Percentiles rank a stretch among this genome's conserved stretches.
Conservation (phyloP, 2,329 filamentous ascomycete species). For the Eurotiales sp. region DNA sequence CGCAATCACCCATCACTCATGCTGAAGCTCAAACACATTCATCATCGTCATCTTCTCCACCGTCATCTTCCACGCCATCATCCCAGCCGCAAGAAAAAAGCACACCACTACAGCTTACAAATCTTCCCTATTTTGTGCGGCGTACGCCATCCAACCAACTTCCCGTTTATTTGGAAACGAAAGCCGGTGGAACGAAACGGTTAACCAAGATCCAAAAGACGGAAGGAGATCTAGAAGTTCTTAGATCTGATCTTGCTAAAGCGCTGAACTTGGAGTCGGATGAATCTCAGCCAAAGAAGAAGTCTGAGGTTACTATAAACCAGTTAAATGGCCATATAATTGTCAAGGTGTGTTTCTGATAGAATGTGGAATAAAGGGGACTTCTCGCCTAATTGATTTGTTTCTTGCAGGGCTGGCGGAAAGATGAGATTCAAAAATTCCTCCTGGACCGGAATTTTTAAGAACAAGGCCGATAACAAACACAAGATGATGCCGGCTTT, state of each 20-base stretch:
- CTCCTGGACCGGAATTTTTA: conserved; percentile 45
- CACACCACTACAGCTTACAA: conserved; percentile 35
- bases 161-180: conserved; percentile 70
- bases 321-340: conserved; percentile 67
- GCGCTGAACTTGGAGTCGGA: conserved; percentile 54
- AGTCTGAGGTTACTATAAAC: conserved; percentile 48
- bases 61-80: no score
- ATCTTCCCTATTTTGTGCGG: conserved; percentile 64
- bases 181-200: conserved; percentile 71
- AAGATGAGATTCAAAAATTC: conserved; percentile 47
- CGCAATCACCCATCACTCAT: conserved; percentile 19
- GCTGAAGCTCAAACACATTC: conserved; percentile 8
- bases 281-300: conserved; percentile 35
- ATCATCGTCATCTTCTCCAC: no score
- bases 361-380: not conserved
- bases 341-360: conserved; percentile 57
- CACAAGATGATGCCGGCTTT: not conserved
- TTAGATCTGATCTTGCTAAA: conserved; percentile 61
- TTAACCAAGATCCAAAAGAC: conserved; percentile 75
- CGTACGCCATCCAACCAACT: conserved; percentile 69
- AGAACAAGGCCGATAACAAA: conserved; percentile 16
- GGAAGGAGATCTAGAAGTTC: conserved; percentile 63
- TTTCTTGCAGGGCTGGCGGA: conserved; percentile 45
- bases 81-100: conserved; percentile 8
- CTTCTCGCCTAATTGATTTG: not conserved